phyloP scores from a whole-genome alignment of 176 grass and related monocot species.

The Dendrocalamus sinicus region DNA sequence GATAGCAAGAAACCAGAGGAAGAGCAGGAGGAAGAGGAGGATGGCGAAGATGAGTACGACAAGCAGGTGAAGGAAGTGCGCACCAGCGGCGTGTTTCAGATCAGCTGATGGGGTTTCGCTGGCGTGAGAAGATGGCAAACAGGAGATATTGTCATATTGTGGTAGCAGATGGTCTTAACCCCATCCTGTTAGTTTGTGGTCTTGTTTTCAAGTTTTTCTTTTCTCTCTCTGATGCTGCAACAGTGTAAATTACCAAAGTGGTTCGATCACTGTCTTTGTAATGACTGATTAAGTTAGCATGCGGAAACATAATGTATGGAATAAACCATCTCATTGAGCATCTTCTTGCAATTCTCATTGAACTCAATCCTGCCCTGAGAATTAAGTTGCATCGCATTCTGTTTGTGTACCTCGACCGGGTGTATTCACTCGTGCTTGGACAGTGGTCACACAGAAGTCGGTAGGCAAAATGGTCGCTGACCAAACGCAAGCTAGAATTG shows the following conservation, averaged over 20 bases:
- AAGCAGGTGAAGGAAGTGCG: conserved; percentile 78
- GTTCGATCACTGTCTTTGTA: conserved; percentile 43
- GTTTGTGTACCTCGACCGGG: neutral
- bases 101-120: conserved; percentile 46
- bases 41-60: conserved; percentile 72
- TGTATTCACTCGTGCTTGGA: neutral
- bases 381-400: neutral
- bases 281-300: conserved; percentile 50
- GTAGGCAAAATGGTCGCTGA: neutral
- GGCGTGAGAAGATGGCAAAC: conserved; percentile 22
- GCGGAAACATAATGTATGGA: conserved; percentile 55
- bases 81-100: conserved; percentile 64
- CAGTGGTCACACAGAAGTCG: neutral
- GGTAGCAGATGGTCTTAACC: conserved; percentile 34
- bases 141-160: conserved; percentile 25
- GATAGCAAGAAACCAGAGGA: conserved; percentile 58
- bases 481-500: neutral
- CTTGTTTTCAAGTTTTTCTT: conserved; percentile 45
- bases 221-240: conserved; percentile 44
- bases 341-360: neutral
- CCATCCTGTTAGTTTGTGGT: conserved; percentile 30
- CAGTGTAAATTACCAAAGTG: conserved; percentile 63
- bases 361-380: neutral
- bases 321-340: conserved; percentile 55
- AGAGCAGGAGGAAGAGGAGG: conserved; percentile 56